Evolutionary conservation across 805 yeast genomes (phyloP).

Genomic region (Kluyveromyces starmeri): DNA sequence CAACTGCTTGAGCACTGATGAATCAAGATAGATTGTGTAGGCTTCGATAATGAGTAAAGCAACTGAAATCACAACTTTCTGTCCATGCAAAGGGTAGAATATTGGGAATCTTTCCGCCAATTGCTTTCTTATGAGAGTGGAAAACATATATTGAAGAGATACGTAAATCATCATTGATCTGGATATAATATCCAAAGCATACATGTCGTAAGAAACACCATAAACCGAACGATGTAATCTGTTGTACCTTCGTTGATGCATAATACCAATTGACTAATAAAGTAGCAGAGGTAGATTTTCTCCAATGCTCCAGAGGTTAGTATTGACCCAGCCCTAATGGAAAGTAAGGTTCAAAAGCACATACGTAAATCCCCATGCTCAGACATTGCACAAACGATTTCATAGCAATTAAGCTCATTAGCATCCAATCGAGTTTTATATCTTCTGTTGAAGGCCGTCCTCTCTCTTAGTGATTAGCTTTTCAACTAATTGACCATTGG

Average conservation of each 20-base stretch:
- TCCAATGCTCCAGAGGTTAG: no score
- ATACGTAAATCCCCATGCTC: no score
- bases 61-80: slow-evolving; percentile 19
- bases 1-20: slow-evolving; percentile 24
- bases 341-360: no score
- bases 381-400: no score
- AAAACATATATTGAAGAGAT: slow-evolving; percentile 20
- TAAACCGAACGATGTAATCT: slow-evolving; percentile 27
- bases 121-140: slow-evolving; percentile 19
- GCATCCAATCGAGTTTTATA: no score
- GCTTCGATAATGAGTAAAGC: slow-evolving; percentile 16
- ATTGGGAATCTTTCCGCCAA: slow-evolving; percentile 30
- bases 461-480: no score
- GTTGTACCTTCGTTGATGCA: slow-evolving; percentile 21
- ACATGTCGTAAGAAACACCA: slow-evolving; percentile 33
- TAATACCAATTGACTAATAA: slow-evolving; percentile 9
- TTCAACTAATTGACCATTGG: no score
- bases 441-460: no score
- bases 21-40: slow-evolving; percentile 7
- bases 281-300: not conserved
- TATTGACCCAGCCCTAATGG: no score
- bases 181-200: slow-evolving; percentile 14
- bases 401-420: no score
- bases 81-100: slow-evolving; percentile 13
- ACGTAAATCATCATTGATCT: slow-evolving; percentile 15